Percentiles rank a stretch among this genome's conserved stretches.
These are phyloP conservation scores for Cystobasidium sp. DNA, from an alignment of 1,284 basidiomycete genomes.

Conservation along the genomic window DNA sequence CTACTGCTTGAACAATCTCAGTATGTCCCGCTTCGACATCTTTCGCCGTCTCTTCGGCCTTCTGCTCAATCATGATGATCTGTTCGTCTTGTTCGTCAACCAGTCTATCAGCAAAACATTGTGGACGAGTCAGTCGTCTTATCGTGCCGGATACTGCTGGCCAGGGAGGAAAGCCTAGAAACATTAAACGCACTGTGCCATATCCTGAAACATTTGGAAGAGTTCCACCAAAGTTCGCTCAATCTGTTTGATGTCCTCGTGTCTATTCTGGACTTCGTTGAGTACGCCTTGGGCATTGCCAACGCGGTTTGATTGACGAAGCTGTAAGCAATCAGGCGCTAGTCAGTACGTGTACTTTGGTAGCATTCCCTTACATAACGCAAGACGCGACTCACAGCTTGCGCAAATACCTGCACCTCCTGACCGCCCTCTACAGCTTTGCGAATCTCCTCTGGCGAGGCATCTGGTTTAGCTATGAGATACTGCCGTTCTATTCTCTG, in stretches of 20 bases:
- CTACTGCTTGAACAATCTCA: slow-evolving; percentile 70
- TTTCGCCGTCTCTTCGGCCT: slow-evolving; percentile 66
- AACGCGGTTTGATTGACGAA: slow-evolving; percentile 80
- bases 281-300: slow-evolving; percentile 82
- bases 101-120: slow-evolving; percentile 61
- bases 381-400: slow-evolving; percentile 70
- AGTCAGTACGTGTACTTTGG: not conserved
- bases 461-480: slow-evolving; percentile 93
- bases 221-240: slow-evolving; percentile 85
- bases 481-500: slow-evolving; percentile 93
- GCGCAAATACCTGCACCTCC: slow-evolving; percentile 77
- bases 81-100: slow-evolving; percentile 79
- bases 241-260: slow-evolving; percentile 84
- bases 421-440: slow-evolving; percentile 75
- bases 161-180: not conserved
- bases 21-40: slow-evolving; percentile 70
- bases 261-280: slow-evolving; percentile 87
- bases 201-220: slow-evolving; percentile 84
- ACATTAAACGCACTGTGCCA: slow-evolving; percentile 54
- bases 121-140: not conserved
- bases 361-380: not conserved
- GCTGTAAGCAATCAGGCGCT: slow-evolving; percentile 60
- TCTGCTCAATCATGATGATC: slow-evolving; percentile 68
- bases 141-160: not conserved
- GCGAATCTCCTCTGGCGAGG: slow-evolving; percentile 79